A percentile compares a stretch with the other conserved stretches of the same genome.
These are phyloP conservation scores for Neoboletus magnificus DNA, from an alignment of 768 basidiomycete genomes.

Conservation along the genomic window DNA sequence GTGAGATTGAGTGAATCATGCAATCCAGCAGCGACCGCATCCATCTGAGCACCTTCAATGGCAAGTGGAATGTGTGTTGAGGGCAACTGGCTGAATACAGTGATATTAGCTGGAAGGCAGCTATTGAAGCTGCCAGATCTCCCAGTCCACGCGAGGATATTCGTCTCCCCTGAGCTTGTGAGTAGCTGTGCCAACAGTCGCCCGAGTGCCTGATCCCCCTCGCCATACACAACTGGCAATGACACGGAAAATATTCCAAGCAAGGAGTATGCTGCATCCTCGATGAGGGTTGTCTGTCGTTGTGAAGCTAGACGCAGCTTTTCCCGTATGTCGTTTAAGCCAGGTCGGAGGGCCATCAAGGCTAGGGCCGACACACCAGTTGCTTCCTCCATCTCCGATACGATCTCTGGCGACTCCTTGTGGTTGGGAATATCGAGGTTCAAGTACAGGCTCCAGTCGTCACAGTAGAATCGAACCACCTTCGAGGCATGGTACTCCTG, in stretches of 20 bases:
- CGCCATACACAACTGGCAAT: background rate
- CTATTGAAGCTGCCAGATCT: background rate
- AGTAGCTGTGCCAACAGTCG: background rate
- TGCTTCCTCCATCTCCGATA: background rate
- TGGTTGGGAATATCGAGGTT: background rate
- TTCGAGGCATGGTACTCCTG: background rate
- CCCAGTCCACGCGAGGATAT: background rate
- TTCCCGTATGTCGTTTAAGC: background rate
- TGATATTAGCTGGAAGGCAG: slow-evolving; percentile 1
- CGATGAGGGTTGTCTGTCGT: background rate
- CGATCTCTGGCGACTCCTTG: background rate
- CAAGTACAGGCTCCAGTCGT: background rate
- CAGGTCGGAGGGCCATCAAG: background rate
- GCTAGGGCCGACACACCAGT: background rate
- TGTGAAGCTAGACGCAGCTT: background rate
- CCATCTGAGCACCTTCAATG: background rate
- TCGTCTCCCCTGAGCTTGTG: background rate
- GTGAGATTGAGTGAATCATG: background rate
- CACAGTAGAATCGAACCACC: background rate
- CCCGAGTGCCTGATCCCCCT: background rate
- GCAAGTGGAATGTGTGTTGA: background rate
- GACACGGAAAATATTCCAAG: background rate
- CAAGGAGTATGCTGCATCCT: background rate
- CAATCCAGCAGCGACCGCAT: background rate
- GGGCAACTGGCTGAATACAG: background rate